Evolutionary conservation across 495 filamentous ascomycete genomes (phyloP).

Genomic region (Daldinia caldariorum): DNA sequence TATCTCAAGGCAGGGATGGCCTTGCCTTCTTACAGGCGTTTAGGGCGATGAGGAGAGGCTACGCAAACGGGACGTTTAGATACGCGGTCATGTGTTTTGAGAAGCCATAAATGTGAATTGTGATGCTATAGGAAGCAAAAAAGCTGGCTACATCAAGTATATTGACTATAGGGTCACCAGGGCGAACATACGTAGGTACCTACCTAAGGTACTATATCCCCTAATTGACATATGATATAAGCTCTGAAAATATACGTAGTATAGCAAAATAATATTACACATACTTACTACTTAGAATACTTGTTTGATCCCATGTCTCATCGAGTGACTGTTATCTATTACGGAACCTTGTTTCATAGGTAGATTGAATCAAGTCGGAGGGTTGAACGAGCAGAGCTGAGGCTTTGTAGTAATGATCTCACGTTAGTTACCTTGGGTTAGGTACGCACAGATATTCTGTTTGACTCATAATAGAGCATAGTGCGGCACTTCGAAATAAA

Average conservation of each 20-base stretch:
- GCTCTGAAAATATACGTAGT: background rate
- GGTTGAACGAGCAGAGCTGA: no score
- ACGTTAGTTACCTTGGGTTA: no score
- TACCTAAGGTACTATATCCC: background rate
- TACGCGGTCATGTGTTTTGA: constrained; percentile 67
- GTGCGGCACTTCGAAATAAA: no score
- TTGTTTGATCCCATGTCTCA: background rate
- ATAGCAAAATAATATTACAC: background rate
- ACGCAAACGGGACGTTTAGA: constrained; percentile 64
- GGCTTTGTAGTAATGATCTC: no score
- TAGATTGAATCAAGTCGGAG: no score
- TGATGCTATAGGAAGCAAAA: background rate
- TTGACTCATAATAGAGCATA: no score
- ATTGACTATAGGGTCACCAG: background rate
- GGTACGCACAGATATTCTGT: no score
- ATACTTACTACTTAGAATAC: background rate
- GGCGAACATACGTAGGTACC: background rate
- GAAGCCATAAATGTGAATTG: constrained; percentile 48
- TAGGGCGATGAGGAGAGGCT: constrained; percentile 67
- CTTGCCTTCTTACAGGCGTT: constrained; percentile 68
- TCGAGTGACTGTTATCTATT: no score
- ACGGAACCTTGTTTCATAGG: no score
- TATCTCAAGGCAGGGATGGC: constrained; percentile 65
- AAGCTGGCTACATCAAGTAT: background rate
- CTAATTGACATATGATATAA: background rate